These are phyloP conservation scores for Petasospora fabianii DNA, from an alignment of 1,139 yeast species.

Conservation along the genomic window DNA sequence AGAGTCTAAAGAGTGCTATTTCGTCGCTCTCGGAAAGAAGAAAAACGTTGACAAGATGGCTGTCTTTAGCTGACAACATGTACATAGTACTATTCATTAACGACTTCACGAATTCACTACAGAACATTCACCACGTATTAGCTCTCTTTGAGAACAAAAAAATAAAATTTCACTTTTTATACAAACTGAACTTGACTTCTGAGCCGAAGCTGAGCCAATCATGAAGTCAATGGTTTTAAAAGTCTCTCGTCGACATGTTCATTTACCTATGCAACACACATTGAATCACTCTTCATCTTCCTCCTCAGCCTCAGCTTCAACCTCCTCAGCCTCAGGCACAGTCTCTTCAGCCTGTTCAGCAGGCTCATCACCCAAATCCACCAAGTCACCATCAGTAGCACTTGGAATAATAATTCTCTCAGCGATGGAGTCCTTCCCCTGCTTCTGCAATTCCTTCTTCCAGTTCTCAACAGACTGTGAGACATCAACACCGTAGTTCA, in stretches of 20 bases:
- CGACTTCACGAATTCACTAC: not conserved
- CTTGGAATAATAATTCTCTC: slow-evolving; percentile 47
- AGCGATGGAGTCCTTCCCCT: slow-evolving; percentile 57
- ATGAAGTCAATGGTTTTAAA: not conserved
- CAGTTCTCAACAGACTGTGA: slow-evolving; percentile 54
- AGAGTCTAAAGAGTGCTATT: slow-evolving; percentile 68
- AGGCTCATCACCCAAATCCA: slow-evolving; percentile 31
- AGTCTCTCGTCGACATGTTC: not conserved
- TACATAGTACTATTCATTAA: not conserved
- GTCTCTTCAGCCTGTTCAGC: slow-evolving; percentile 22
- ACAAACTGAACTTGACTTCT: no score
- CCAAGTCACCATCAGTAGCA: slow-evolving; percentile 28
- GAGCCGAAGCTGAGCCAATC: no score
- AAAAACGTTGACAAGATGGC: slow-evolving; percentile 43
- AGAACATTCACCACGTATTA: no score
- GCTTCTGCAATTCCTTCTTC: slow-evolving; percentile 53
- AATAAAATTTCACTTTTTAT: no score
- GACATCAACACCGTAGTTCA: slow-evolving; percentile 64
- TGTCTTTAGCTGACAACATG: slow-evolving; percentile 34
- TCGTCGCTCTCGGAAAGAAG: slow-evolving; percentile 55
- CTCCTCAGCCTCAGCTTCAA: slow-evolving; percentile 24
- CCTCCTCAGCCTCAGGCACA: slow-evolving; percentile 24
- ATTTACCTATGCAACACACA: not conserved
- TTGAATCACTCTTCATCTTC: slow-evolving; percentile 7
- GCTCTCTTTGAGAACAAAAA: no score